Percentiles rank a stretch among this genome's conserved stretches.
These are phyloP conservation scores for Cymbidium sinense DNA, from an alignment of 106 monocot genomes.

Conservation along the genomic window DNA sequence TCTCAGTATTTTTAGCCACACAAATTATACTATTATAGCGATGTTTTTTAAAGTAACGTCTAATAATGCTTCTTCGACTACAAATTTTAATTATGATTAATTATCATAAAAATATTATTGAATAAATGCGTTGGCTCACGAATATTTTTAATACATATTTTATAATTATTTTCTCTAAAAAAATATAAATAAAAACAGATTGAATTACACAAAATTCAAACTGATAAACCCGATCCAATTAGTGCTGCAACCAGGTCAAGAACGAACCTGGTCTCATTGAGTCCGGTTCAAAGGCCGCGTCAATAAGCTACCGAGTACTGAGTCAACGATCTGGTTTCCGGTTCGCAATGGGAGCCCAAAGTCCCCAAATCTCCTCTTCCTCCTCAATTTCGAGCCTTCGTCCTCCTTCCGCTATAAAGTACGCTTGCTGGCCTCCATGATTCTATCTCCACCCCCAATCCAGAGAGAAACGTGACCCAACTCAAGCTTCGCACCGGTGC, in stretches of 20 bases:
- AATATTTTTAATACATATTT: no score
- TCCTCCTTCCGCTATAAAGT: neutral
- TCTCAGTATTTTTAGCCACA: no score
- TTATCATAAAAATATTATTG: no score
- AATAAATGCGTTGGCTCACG: no score
- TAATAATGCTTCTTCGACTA: no score
- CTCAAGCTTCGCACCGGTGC: neutral
- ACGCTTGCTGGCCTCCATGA: neutral
- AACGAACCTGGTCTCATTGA: neutral
- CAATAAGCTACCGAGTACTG: neutral
- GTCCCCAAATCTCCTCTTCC: conserved; percentile 3
- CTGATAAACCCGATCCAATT: no score
- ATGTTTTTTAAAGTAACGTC: no score
- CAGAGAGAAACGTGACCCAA: neutral
- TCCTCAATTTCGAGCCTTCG: neutral
- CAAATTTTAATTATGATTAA: no score
- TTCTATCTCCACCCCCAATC: neutral
- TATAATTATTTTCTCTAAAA: no score
- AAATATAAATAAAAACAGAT: no score
- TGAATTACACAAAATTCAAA: no score
- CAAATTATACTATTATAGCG: no score
- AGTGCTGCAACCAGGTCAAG: neutral
- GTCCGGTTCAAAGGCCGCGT: neutral
- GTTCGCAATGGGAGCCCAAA: neutral
- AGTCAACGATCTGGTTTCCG: neutral